phyloP scores from a whole-genome alignment of 345 rosid genomes.

The sweet orange (Citrus sinensis) region DNA sequence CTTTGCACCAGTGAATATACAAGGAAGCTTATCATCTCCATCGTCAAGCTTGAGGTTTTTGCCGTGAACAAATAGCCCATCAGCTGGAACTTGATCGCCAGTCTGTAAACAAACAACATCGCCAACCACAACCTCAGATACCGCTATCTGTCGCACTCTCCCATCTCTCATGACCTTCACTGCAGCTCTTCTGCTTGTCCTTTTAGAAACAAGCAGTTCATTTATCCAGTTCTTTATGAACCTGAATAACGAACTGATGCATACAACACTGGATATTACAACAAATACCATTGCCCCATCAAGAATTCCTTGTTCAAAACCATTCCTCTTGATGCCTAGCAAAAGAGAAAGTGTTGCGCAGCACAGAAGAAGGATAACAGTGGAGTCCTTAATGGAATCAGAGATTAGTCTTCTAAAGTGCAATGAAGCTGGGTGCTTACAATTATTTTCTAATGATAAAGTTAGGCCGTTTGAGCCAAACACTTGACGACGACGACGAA shows the following conservation, averaged over 20 bases:
- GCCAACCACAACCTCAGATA: slow-evolving; percentile 7
- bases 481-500: background rate
- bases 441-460: no score
- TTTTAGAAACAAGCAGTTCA: background rate
- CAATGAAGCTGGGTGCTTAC: no score
- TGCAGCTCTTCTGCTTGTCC: background rate
- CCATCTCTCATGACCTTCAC: background rate
- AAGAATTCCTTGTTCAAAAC: background rate
- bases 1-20: background rate
- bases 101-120: background rate
- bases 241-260: background rate
- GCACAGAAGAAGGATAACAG: background rate
- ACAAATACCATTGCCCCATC: background rate
- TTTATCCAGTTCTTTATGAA: background rate
- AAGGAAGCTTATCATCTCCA: background rate
- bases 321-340: background rate
- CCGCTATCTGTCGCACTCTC: background rate
- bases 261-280: background rate
- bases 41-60: background rate
- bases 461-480: background rate
- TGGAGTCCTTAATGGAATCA: background rate
- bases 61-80: background rate
- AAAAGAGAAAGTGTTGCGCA: background rate
- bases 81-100: background rate
- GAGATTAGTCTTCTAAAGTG: background rate